These are phyloP conservation scores for Mycosphaerella sp. DNA, from an alignment of 2,329 filamentous ascomycete genomes.

Conservation along the genomic window DNA sequence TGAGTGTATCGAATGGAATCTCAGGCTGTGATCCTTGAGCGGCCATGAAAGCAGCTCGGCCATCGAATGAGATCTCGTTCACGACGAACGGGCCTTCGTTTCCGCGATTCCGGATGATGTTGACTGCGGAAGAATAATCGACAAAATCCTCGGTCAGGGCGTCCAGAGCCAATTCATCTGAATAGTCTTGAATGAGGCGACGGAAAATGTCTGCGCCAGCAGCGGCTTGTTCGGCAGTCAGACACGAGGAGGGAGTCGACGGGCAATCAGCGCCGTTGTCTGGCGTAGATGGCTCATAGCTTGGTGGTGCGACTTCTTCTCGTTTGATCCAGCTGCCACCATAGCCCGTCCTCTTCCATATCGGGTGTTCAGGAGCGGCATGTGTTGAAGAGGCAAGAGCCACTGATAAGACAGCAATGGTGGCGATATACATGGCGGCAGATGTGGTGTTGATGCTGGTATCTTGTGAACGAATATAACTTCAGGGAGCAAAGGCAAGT, in stretches of 20 bases:
- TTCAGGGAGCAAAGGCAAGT: conserved; percentile 1
- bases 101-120: conserved; percentile 30
- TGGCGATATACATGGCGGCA: conserved; percentile 22
- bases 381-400: conserved; percentile 17
- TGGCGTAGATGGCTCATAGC: conserved; percentile 1
- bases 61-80: conserved; percentile 25
- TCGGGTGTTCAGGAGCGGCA: conserved; percentile 18
- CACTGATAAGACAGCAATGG: conserved; percentile 21
- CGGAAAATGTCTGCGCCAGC: conserved; percentile 29
- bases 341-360: conserved; percentile 16
- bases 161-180: conserved; percentile 26
- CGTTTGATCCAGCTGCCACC: conserved; percentile 21
- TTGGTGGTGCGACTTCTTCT: conserved; percentile 10
- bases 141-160: conserved; percentile 30
- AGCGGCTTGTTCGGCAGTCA: conserved; percentile 24
- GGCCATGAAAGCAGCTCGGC: conserved; percentile 27
- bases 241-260: conserved; percentile 15
- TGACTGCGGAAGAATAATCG: conserved; percentile 31
- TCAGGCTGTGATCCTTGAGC: conserved; percentile 29
- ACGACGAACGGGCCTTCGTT: conserved; percentile 24
- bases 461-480: conserved; percentile 6
- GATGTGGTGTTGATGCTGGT: conserved; percentile 4
- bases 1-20: conserved; percentile 30
- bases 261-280: conserved; percentile 8
- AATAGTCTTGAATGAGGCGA: conserved; percentile 30